Base-by-base conservation (phyloP, 257 asterid species). In the Mitragyna speciosa region DNA sequence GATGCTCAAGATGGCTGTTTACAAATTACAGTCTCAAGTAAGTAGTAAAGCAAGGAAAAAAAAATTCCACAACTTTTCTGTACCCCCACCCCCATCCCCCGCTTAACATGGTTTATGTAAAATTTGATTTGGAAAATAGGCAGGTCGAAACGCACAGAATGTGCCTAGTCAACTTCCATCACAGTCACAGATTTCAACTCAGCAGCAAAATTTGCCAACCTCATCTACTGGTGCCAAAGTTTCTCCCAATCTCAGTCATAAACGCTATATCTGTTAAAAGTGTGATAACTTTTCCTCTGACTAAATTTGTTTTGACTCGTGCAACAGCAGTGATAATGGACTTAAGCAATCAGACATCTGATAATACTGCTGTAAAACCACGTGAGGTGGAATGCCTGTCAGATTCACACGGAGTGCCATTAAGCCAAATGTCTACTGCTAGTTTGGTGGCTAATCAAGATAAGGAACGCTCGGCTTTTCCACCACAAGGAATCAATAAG, bases 1-100 rank as follows among this genome's bases (percentile, higher is more conserved):
- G 79, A 95, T 93, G 99, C 89, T 95, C 76, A 93, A 92, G 88
- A 85, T 87, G 91, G 99, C 97, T 70, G 96, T 92, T n/a, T 89
- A 73, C 84, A 94, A 89, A 83, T 86, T 95, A 82, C 97, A 93
- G 85, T 84, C 90, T 82, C 96, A 92, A 89, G 98, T 81, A 76
- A 31, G 84, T 75, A 56, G 43, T 39, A 51, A 33, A 64, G 31
- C 12, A 20, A 36, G 39, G 47, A 2, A 12, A 31, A 1, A 1
- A 26, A 4, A 12, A 6, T 33, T 75, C 48, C 41, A 31, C 24
- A 7, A 36, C 78, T 51, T 36, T 51, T 17, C 58, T 15, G 58
- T 45, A n/a, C 2, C 11, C 49, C 58, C 58, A 0, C 58, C 20
- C 20, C 56, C 56, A 43, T 8, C 48, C 6, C 48, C 48, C 48